phyloP scores from a whole-genome alignment of 305 asterid genomes.

The Fraxinus sp. region DNA sequence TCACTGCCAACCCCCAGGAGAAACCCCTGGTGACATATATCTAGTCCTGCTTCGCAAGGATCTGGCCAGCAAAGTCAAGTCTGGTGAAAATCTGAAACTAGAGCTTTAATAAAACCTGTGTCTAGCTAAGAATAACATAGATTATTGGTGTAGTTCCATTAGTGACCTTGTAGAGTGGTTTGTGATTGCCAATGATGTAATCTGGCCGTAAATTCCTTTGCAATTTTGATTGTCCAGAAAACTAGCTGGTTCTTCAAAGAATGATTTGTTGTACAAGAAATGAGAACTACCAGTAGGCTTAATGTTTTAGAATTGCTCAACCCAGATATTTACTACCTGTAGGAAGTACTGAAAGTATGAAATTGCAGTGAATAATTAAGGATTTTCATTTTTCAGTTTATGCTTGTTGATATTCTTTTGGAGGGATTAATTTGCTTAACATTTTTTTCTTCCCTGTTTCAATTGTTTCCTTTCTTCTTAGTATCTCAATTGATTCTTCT shows the following conservation, averaged over 20 bases:
- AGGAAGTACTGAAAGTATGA: neutral
- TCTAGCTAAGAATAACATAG: neutral
- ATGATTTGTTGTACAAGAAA: neutral
- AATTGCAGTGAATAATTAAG: neutral
- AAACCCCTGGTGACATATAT: neutral
- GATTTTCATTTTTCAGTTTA: too few relatives aligned
- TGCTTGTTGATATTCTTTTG: neutral
- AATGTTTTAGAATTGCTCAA: neutral
- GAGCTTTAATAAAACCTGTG: neutral
- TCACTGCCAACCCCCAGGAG: neutral
- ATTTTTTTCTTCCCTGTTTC: neutral
- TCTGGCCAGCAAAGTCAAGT: neutral
- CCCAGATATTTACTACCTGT: neutral
- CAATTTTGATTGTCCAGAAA: neutral
- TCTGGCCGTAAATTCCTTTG: neutral
- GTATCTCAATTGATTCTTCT: neutral
- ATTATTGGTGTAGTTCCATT: neutral
- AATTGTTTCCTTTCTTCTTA: neutral
- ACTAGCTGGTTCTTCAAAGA: neutral
- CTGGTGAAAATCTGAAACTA: constrained; percentile 5
- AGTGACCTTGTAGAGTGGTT: neutral
- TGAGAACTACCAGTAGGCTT: neutral
- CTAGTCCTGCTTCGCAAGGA: neutral
- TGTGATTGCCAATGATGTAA: neutral
- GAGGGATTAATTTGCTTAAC: neutral